A percentile compares a stretch with the other conserved stretches of the same genome.
These are phyloP conservation scores for Exophiala viscosa DNA, from an alignment of 2,329 filamentous ascomycete genomes.

Conservation along the genomic window DNA sequence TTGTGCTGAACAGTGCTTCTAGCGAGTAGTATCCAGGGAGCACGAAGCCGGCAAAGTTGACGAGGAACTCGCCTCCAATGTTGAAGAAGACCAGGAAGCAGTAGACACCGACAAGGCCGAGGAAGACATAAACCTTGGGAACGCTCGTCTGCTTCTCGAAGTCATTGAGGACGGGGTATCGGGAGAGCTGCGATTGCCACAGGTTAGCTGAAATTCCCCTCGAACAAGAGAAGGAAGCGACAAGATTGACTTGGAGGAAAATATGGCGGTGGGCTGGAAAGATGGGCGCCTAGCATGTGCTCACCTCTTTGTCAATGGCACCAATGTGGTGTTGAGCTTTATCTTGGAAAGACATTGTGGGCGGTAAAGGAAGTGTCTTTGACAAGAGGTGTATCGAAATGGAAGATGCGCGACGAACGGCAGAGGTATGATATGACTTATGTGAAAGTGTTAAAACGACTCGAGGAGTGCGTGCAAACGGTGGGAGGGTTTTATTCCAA, in stretches of 20 bases:
- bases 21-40: constrained; percentile 66
- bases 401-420: too few relatives aligned
- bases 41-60: constrained; percentile 64
- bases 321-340: constrained; percentile 61
- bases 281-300: constrained; percentile 16
- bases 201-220: constrained; percentile 7
- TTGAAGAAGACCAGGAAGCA: constrained; percentile 71
- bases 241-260: background rate
- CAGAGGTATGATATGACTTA: too few relatives aligned
- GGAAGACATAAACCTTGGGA: constrained; percentile 64
- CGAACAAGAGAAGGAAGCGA: background rate
- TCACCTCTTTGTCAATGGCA: constrained; percentile 63
- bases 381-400: background rate
- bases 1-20: constrained; percentile 58
- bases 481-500: too few relatives aligned
- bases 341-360: constrained; percentile 52
- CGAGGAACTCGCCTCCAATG: constrained; percentile 65
- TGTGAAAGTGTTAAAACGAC: too few relatives aligned
- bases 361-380: background rate
- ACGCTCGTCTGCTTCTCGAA: constrained; percentile 66
- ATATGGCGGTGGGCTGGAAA: background rate
- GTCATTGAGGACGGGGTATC: constrained; percentile 64
- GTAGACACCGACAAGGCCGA: constrained; percentile 62
- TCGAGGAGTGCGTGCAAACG: too few relatives aligned
- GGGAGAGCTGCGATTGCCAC: constrained; percentile 54